A percentile compares a stretch with the other conserved stretches of the same genome.
Evolutionary conservation across 2,329 filamentous ascomycete species (phyloP).

Genomic region (Penicillium janthinellum): DNA sequence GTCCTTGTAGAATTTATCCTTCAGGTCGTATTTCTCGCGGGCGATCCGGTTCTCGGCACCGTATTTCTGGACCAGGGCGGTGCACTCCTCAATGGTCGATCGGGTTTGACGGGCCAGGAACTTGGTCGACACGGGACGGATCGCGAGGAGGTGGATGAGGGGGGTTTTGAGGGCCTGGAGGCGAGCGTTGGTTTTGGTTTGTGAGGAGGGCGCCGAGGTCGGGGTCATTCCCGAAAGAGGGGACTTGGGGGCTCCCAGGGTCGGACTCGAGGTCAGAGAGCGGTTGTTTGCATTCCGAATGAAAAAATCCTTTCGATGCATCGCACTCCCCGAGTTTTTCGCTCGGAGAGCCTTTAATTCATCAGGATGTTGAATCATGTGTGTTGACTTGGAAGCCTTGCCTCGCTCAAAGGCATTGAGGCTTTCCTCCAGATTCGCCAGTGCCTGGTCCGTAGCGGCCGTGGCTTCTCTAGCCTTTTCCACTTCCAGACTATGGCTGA

Average conservation of each 20-base stretch:
- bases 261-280: conserved; percentile 47
- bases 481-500: conserved; percentile 60
- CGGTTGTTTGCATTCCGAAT: conserved; percentile 41
- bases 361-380: conserved; percentile 41
- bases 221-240: conserved; percentile 42
- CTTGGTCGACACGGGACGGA: conserved; percentile 51
- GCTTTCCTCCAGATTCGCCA: conserved; percentile 61
- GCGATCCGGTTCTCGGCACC: conserved; percentile 53
- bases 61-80: conserved; percentile 54
- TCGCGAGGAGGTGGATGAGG: conserved; percentile 57
- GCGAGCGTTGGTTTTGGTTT: conserved; percentile 41
- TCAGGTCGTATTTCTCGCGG: conserved; percentile 55
- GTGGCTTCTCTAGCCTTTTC: conserved; percentile 58
- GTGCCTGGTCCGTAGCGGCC: conserved; percentile 60
- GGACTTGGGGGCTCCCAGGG: conserved; percentile 40
- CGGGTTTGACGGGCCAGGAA: conserved; percentile 51
- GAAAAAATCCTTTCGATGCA: conserved; percentile 43
- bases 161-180: conserved; percentile 50
- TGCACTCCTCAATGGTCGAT: conserved; percentile 52
- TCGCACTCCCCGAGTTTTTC: conserved; percentile 33
- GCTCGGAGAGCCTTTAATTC: conserved; percentile 41
- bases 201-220: conserved; percentile 46
- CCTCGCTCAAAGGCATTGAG: conserved; percentile 61
- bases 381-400: conserved; percentile 61
- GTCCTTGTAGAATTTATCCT: conserved; percentile 62